Base-by-base conservation (phyloP, 179 eudicot genomes). In the Beta lomatogona region DNA sequence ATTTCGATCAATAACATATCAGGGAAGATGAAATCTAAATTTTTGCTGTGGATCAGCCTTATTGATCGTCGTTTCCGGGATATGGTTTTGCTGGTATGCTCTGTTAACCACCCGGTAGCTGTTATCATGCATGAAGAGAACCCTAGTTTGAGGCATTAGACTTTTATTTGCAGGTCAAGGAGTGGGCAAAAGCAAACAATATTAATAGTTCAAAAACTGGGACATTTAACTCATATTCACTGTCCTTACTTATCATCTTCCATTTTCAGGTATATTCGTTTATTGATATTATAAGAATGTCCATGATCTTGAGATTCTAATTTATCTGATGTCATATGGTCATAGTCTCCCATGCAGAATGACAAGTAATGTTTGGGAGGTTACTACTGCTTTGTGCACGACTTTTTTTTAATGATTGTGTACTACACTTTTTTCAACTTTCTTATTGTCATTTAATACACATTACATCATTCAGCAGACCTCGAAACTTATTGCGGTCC, bases 11-110 rank as follows among this genome's bases (percentile, higher is more conserved):
- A 89, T 77, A 96, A 94, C 82, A 77, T 94, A 85, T 90, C 83
- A 31, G 99, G 98, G 46, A 97, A 91, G 69, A 94, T 94, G 97
- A 97, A 97, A 90, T 93, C 99, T 55, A 97, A 92, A 78, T 80
- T 92, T 66, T 83, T 97, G 81, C 86, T 83, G 68, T 91, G 98
- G 99, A 91, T 97, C 82, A 92, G 90, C 80, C 87, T 77, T 73
- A 92, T 97, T 78, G 99, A 97, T 88, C 88, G 84, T 36, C 95
- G 97, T 41, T 94, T 94, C 77, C 97, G 95, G 67, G 88, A 90
- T 80, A 85, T 97, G 91, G 98, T 94, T 85, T 89, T 97, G 88
- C 87, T 97, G 93, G 99, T 85, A 91, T 76, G 91, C 76, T 81
- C 58, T 67, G 41, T 55, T 25, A 36, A 68, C 82, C 36, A 63